A percentile compares a stretch with the other conserved stretches of the same genome.
These are phyloP conservation scores for Salvia miltiorrhiza DNA, from an alignment of 257 asterid species.

Conservation along the genomic window DNA sequence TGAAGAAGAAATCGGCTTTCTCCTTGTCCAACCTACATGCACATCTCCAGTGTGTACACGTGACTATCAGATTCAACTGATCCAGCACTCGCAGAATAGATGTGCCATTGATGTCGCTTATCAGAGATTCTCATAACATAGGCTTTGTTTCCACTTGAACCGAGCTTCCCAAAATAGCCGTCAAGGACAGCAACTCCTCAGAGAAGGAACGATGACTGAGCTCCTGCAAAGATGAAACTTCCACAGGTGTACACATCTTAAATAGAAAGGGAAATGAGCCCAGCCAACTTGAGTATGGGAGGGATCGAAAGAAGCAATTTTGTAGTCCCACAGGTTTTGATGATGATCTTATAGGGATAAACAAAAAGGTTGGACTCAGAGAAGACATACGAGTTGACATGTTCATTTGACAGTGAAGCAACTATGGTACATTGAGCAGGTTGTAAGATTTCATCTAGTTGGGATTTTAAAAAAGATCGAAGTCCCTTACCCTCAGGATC, in stretches of 20 bases:
- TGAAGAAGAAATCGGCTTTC: conserved; percentile 63
- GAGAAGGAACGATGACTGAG: conserved; percentile 71
- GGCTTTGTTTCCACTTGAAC: conserved; percentile 59
- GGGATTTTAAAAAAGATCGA: conserved; percentile 56
- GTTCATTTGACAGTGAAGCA: conserved; percentile 53
- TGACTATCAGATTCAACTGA: conserved; percentile 33
- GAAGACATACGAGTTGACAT: conserved; percentile 72
- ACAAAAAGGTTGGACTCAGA: conserved; percentile 88
- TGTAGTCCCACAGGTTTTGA: conserved; percentile 85
- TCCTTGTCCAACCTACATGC: conserved; percentile 77
- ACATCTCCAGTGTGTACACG: conserved; percentile 72
- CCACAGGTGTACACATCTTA: conserved; percentile 69
- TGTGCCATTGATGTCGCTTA: conserved; percentile 63
- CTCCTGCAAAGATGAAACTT: conserved; percentile 82
- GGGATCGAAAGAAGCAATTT: conserved; percentile 71
- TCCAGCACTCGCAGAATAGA: conserved; percentile 59
- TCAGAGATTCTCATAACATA: conserved; percentile 53
- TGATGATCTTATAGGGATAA: conserved; percentile 63
- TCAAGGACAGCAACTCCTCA: conserved; percentile 74
- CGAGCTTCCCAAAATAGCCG: conserved; percentile 60
- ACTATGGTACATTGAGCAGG: conserved; percentile 95
- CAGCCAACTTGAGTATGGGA: conserved; percentile 62
- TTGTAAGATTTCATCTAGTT: conserved; percentile 60
- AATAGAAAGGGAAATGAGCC: conserved; percentile 46
- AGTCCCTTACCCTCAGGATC: conserved; percentile 84